Percentiles rank a stretch among this genome's conserved stretches.
Evolutionary conservation across 1,139 yeast species (phyloP).

Genomic region (Nakaseomyces uthaithaninus): DNA sequence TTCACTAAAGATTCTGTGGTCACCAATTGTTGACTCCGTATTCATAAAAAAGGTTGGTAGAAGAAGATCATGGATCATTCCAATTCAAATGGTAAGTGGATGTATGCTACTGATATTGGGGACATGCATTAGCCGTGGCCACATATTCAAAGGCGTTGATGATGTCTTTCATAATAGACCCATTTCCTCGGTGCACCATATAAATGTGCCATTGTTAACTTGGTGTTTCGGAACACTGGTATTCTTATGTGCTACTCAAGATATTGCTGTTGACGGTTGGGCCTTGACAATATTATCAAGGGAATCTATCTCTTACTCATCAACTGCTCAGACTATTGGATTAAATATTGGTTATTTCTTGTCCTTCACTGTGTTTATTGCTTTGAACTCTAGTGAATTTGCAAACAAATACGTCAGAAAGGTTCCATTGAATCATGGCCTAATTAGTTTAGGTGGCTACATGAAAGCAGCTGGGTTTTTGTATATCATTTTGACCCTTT

Average conservation of each 20-base stretch:
- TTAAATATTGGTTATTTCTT: constrained; percentile 87
- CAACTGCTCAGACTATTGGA: constrained; percentile 96
- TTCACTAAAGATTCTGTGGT: constrained; percentile 85
- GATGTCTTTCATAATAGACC: constrained; percentile 22
- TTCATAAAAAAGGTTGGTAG: constrained; percentile 65
- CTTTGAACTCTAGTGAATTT: constrained; percentile 86
- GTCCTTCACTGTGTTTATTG: constrained; percentile 83
- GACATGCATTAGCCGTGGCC: constrained; percentile 39
- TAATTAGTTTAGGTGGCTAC: constrained; percentile 67
- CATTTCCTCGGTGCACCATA: constrained; percentile 12
- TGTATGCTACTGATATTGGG: constrained; percentile 60
- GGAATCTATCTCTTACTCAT: constrained; percentile 80
- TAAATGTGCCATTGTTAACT: constrained; percentile 28
- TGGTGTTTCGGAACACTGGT: constrained; percentile 65
- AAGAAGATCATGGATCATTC: constrained; percentile 89
- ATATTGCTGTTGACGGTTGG: constrained; percentile 99
- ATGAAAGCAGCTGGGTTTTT: constrained; percentile 69
- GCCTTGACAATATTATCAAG: constrained; percentile 80
- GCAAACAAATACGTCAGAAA: constrained; percentile 74
- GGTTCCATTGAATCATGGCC: constrained; percentile 54
- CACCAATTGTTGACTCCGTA: constrained; percentile 89
- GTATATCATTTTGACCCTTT: constrained; percentile 58
- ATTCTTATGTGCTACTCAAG: constrained; percentile 92
- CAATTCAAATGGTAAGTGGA: constrained; percentile 76
- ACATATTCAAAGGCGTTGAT: constrained; percentile 51